These are phyloP conservation scores for Alternaria tenuissima DNA, from an alignment of 2,329 filamentous ascomycete genomes.

Conservation along the genomic window DNA sequence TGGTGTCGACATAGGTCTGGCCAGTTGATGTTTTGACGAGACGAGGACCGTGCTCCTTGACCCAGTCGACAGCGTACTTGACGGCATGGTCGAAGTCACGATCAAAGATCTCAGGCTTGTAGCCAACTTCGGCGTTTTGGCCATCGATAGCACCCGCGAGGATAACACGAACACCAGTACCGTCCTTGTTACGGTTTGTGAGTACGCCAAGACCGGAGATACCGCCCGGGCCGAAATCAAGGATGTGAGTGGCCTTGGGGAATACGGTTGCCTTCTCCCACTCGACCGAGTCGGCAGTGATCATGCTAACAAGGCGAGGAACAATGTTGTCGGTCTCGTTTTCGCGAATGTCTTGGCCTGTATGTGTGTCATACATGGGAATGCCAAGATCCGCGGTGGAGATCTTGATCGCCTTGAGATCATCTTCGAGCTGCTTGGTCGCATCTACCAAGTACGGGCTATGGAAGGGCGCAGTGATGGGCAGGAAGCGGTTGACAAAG, in stretches of 20 bases:
- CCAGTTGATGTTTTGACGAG: slow-evolving; percentile 89
- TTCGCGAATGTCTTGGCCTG: slow-evolving; percentile 81
- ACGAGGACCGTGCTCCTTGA: slow-evolving; percentile 94
- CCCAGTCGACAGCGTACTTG: slow-evolving; percentile 96
- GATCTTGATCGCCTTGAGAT: slow-evolving; percentile 83
- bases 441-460: slow-evolving; percentile 90
- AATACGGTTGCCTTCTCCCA: slow-evolving; percentile 97
- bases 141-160: slow-evolving; percentile 93
- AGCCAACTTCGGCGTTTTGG: slow-evolving; percentile 88
- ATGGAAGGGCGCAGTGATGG: slow-evolving; percentile 98
- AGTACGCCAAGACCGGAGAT: slow-evolving; percentile 95
- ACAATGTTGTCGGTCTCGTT: slow-evolving; percentile 78
- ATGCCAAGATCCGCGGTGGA: slow-evolving; percentile 77
- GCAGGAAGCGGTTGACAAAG: slow-evolving; percentile 95
- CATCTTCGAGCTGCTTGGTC: slow-evolving; percentile 82
- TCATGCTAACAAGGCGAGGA: slow-evolving; percentile 86
- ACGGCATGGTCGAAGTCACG: slow-evolving; percentile 94
- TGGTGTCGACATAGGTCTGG: slow-evolving; percentile 92
- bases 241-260: slow-evolving; percentile 86
- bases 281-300: slow-evolving; percentile 91
- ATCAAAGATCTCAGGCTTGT: slow-evolving; percentile 98
- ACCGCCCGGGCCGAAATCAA: slow-evolving; percentile 96
- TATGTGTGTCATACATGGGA: slow-evolving; percentile 81
- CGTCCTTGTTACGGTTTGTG: slow-evolving; percentile 99
- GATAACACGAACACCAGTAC: slow-evolving; percentile 95